A percentile compares a stretch with the other conserved stretches of the same genome.
phyloP scores from a whole-genome alignment of 2,329 filamentous ascomycete genomes.

The Penicillium sp. region DNA sequence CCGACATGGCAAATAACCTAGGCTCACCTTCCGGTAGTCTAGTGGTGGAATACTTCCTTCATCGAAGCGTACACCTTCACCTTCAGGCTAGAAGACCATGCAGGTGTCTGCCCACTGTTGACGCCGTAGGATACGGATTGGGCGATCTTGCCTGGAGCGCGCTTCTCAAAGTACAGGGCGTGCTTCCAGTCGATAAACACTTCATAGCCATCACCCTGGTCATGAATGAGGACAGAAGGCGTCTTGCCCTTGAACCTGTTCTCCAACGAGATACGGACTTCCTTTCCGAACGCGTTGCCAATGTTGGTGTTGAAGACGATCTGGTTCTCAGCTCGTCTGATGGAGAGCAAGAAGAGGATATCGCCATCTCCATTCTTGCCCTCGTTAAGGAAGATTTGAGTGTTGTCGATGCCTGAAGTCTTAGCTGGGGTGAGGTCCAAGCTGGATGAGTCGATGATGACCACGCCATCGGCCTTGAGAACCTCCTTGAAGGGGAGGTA shows the following conservation, averaged over 20 bases:
- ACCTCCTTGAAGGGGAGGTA: constrained; percentile 2
- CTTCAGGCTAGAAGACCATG: neutral
- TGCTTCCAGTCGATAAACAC: constrained; percentile 8
- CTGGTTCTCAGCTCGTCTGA: constrained; percentile 5
- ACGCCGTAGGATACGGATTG: neutral
- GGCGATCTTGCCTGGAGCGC: constrained; percentile 4
- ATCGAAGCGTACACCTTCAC: neutral
- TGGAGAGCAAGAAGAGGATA: constrained; percentile 7
- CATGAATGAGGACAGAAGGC: constrained; percentile 5
- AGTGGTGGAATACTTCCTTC: neutral
- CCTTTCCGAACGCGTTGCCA: constrained; percentile 3
- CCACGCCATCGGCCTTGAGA: constrained; percentile 5
- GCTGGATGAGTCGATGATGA: constrained; percentile 5
- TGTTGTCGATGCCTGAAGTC: constrained; percentile 5
- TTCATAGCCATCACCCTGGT: constrained; percentile 9
- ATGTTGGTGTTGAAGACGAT: constrained; percentile 10
- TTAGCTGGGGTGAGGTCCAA: constrained; percentile 1
- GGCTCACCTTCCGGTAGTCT: neutral
- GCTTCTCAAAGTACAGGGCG: constrained; percentile 3
- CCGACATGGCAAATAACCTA: no score
- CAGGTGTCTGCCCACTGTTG: neutral
- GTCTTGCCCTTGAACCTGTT: neutral
- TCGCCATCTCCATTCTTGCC: neutral
- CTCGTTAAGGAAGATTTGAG: constrained; percentile 3
- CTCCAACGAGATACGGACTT: constrained; percentile 5